Conservation (phyloP, 2,329 filamentous ascomycete genomes). For the Huntiella abstrusa region DNA sequence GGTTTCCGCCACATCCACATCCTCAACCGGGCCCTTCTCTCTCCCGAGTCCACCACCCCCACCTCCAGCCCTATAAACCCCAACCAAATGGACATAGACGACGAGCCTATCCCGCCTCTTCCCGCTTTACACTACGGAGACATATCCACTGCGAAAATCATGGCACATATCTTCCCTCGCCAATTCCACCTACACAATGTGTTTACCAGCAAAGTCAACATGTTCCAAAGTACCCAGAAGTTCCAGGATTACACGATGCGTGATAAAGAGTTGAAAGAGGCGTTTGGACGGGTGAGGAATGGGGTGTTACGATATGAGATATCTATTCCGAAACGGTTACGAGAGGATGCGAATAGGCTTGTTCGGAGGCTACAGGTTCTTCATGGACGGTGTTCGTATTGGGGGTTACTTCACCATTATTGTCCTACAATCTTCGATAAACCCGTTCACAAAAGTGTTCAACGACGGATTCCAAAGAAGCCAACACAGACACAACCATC, state of each 20-base stretch:
- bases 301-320: slow-evolving; percentile 6
- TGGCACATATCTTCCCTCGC: slow-evolving; percentile 86
- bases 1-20: slow-evolving; percentile 44
- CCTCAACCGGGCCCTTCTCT: slow-evolving; percentile 7
- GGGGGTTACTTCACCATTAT: slow-evolving; percentile 59
- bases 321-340: slow-evolving; percentile 46
- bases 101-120: slow-evolving; percentile 13
- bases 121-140: slow-evolving; percentile 1
- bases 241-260: slow-evolving; percentile 74
- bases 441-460: not conserved
- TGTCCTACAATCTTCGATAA: slow-evolving; percentile 34
- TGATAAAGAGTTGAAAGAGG: slow-evolving; percentile 53
- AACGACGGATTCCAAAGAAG: not conserved
- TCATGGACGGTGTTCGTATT: slow-evolving; percentile 61
- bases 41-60: not conserved
- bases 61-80: not conserved
- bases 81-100: not conserved
- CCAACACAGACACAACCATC: not conserved
- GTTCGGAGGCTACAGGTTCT: slow-evolving; percentile 49
- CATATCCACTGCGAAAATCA: slow-evolving; percentile 44
- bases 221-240: slow-evolving; percentile 46
- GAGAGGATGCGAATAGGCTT: slow-evolving; percentile 40
- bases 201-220: slow-evolving; percentile 55
- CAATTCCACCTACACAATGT: slow-evolving; percentile 85
- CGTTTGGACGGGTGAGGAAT: slow-evolving; percentile 12